Evolutionary conservation across 169 alveolate species (phyloP).

Genomic region (Cryptosporidium sp.): DNA sequence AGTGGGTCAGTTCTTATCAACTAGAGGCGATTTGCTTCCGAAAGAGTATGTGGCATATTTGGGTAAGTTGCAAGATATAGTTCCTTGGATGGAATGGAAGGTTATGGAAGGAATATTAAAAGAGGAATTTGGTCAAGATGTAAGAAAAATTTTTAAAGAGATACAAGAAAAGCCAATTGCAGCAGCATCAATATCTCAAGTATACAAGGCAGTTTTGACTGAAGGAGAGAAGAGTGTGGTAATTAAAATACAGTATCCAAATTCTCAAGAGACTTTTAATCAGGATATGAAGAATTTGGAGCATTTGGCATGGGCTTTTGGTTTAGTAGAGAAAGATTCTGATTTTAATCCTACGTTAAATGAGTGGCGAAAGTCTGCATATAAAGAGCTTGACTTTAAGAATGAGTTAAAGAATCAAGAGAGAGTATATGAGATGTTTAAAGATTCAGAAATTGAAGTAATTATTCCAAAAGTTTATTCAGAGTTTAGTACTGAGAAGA

Average conservation of each 20-base stretch:
- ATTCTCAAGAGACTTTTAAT: constrained; percentile 82
- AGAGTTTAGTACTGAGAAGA: constrained; percentile 83
- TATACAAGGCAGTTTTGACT: constrained; percentile 82
- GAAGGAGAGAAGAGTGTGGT: constrained; percentile 83
- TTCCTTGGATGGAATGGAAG: constrained; percentile 86
- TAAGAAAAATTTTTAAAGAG: constrained; percentile 75
- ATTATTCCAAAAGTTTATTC: constrained; percentile 85
- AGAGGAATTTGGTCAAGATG: constrained; percentile 84
- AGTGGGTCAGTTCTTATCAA: constrained; percentile 92
- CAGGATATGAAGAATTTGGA: constrained; percentile 84
- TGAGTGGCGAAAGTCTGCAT: constrained; percentile 89
- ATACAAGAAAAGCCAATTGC: constrained; percentile 84
- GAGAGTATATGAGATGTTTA: constrained; percentile 81
- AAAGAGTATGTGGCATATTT: constrained; percentile 87
- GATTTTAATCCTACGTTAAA: constrained; percentile 78
- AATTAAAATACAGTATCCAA: constrained; percentile 86
- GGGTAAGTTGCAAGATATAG: constrained; percentile 88
- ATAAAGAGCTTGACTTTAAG: constrained; percentile 87
- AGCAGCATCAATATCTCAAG: constrained; percentile 89
- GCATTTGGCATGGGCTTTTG: constrained; percentile 85
- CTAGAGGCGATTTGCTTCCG: constrained; percentile 90
- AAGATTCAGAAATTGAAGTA: constrained; percentile 83
- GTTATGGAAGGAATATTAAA: constrained; percentile 82
- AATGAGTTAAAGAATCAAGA: constrained; percentile 84
- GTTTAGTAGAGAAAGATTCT: constrained; percentile 80